Conservation (phyloP, 2,329 filamentous ascomycete genomes). For the Amauroascus verrucosus region DNA sequence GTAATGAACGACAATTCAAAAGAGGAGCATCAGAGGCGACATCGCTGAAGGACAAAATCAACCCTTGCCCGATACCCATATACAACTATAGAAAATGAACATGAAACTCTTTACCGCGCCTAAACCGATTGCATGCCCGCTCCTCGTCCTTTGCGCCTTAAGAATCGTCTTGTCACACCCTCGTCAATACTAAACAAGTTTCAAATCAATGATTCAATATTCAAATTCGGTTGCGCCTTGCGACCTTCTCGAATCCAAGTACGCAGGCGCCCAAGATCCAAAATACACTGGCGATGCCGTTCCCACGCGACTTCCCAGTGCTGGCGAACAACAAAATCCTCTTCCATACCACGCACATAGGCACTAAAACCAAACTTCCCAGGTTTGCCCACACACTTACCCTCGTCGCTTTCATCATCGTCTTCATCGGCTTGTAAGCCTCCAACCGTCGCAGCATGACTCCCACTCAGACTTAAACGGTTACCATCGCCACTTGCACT, state of each 20-base stretch:
- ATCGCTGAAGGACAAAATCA: no score
- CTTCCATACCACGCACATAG: slow-evolving; percentile 38
- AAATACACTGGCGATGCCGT: slow-evolving; percentile 35
- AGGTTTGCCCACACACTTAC: slow-evolving; percentile 23
- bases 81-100: no score
- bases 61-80: neutral
- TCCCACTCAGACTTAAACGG: slow-evolving; percentile 22
- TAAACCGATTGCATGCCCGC: neutral
- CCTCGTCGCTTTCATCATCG: slow-evolving; percentile 22
- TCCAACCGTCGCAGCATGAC: neutral
- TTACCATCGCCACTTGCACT: slow-evolving; percentile 42
- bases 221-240: neutral
- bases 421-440: slow-evolving; percentile 15
- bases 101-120: no score
- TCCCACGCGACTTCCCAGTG: slow-evolving; percentile 42
- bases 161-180: neutral
- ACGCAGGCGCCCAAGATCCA: slow-evolving; percentile 24
- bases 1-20: no score
- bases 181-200: neutral
- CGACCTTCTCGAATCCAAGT: slow-evolving; percentile 14
- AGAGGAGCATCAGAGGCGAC: no score
- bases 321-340: slow-evolving; percentile 37
- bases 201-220: slow-evolving; percentile 5
- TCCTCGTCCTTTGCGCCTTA: neutral
- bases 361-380: slow-evolving; percentile 35